Evolutionary conservation across 164 flowering plant species (phyloP), one percentile per base, ranked within the genome.

Genomic region (Tetracentron sinense): DNA sequence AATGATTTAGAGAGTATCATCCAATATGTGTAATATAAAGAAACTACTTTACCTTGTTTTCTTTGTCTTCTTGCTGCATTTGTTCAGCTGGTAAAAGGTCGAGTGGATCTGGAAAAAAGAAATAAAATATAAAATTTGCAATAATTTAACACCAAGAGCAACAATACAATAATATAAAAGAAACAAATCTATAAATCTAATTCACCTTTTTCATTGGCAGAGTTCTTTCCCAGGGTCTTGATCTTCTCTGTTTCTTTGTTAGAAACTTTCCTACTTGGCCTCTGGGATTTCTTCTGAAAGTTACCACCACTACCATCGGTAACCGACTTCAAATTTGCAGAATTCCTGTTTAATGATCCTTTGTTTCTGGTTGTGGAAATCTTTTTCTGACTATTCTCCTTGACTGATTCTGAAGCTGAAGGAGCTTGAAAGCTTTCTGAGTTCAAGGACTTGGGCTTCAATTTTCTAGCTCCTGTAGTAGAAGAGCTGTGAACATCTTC

Each of bases 391-490:
- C 14, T 23, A 42, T 35, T 72, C 38, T 48, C 75, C 70, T 78
- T 85, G 33, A 60, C 68, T 56, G 71, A 44, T 67, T 67, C 79
- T 2, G 69, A 50, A 14, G 59, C 78, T 29, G 82, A 5, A 7
- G 82, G 58, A 30, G 63, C 69, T 59, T 61, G 74, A 51, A 71
- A 56, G 60, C 68, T 74, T 69, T 78, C 82, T 20, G 68, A 46
- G 60, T 78, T 83, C 61, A 75, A 29, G 61, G 85, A 65, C 77
- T 79, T 86, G 28, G 88, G 88, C 67, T 79, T 86, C 58, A 83
- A 75, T 44, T 80, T 82, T 74, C 78, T 61, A 22, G 72, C 61
- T 26, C 66, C 78, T 14, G 63, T 46, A n/a, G 81, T 56, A 56
- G 85, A 83, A 27, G 78, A 71, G 72, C 83, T 76, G 17, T 49